Conservation (phyloP, 768 basidiomycete species). For the Lyophyllum shimeji region DNA sequence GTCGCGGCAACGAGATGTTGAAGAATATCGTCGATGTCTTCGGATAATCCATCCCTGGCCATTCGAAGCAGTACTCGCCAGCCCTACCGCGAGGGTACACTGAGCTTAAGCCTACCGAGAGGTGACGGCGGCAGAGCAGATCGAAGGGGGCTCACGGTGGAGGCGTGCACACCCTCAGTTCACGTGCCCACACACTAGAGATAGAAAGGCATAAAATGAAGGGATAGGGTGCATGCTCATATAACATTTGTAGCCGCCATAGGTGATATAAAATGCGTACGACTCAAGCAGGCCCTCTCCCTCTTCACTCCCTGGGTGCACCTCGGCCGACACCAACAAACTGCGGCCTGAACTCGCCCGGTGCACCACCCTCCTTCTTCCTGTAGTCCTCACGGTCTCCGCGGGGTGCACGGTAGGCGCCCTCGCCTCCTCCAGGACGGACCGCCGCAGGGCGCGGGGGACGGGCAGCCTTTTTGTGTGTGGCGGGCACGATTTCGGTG, state of each 20-base stretch:
- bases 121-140: too few relatives aligned
- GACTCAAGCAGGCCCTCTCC: constrained; percentile 8
- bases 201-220: constrained; percentile 13
- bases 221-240: constrained; percentile 22
- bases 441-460: constrained; percentile 78
- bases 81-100: neutral
- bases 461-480: constrained; percentile 95
- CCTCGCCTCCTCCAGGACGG: constrained; percentile 71
- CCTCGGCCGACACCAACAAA: constrained; percentile 91
- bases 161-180: neutral
- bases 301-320: constrained; percentile 64
- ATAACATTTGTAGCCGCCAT: constrained; percentile 23
- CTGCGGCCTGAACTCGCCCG: constrained; percentile 86
- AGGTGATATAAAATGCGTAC: constrained; percentile 19
- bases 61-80: neutral
- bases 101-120: neutral
- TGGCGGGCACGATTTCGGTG: constrained; percentile 92
- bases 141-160: too few relatives aligned
- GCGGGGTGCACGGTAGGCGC: constrained; percentile 86
- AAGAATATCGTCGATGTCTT: constrained; percentile 47
- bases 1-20: constrained; percentile 20
- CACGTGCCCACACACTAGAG: neutral
- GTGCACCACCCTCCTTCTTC: constrained; percentile 88
- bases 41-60: constrained; percentile 22
- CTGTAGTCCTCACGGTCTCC: constrained; percentile 90